A percentile compares a stretch with the other conserved stretches of the same genome.
Evolutionary conservation across 2,329 filamentous ascomycete species (phyloP).

Genomic region (Ceratocystis cacaofunesta): DNA sequence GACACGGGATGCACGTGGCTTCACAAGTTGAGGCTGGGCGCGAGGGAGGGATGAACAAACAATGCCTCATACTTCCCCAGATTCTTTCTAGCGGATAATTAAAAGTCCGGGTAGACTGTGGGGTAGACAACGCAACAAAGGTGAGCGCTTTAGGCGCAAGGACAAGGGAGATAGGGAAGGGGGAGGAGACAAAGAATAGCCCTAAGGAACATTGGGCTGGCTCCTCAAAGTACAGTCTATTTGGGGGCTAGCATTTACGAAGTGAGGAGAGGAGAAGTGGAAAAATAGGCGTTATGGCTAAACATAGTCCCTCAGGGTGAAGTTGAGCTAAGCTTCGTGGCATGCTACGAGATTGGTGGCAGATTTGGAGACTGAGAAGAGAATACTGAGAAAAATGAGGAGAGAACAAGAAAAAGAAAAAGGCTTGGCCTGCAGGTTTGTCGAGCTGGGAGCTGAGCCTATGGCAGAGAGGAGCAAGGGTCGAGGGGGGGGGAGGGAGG

Average conservation of each 20-base stretch:
- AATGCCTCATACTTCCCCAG: not conserved
- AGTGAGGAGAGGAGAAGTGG: not conserved
- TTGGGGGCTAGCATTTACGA: no score
- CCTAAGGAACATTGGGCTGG: no score
- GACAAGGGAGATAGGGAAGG: not conserved
- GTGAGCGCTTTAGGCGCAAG: not conserved
- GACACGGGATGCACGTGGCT: not conserved
- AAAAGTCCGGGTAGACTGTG: not conserved
- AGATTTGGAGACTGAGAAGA: not conserved
- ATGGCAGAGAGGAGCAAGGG: not conserved
- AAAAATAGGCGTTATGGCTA: not conserved
- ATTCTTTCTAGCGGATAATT: not conserved
- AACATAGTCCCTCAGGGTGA: not conserved
- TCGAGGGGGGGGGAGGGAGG: no score
- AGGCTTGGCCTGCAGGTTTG: not conserved
- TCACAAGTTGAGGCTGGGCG: not conserved
- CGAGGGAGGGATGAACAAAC: conserved; percentile 2
- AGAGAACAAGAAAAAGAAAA: not conserved
- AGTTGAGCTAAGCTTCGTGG: not conserved
- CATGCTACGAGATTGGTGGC: not conserved
- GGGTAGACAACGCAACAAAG: not conserved
- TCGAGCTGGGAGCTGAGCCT: not conserved
- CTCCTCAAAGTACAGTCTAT: no score
- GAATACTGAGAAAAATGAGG: not conserved
- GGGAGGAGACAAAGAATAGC: not conserved